Conservation (phyloP, 225 moss, liverwort and hornwort genomes). For the Marchantia polymorpha region DNA sequence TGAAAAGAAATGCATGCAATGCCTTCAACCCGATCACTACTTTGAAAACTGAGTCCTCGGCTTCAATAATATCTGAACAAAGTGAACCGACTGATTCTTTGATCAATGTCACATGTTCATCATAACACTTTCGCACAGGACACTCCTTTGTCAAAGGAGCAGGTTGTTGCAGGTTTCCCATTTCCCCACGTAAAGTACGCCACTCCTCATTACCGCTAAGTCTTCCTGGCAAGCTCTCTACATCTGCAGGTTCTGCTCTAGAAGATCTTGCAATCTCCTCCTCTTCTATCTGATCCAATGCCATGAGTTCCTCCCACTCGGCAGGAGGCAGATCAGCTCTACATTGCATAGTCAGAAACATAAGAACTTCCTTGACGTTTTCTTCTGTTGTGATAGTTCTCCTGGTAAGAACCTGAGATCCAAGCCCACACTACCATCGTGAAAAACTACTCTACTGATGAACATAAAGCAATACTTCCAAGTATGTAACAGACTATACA, state of each 20-base stretch:
- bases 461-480: neutral
- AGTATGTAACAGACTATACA: neutral
- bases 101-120: conserved; percentile 55
- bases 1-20: conserved; percentile 40
- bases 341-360: conserved; percentile 46
- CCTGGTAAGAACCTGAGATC: conserved; percentile 39
- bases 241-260: conserved; percentile 16
- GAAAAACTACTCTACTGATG: neutral
- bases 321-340: conserved; percentile 33
- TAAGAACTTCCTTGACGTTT: conserved; percentile 50
- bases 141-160: conserved; percentile 6
- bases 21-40: conserved; percentile 31
- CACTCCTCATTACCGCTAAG: conserved; percentile 66
- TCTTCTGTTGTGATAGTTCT: conserved; percentile 54
- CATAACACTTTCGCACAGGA: conserved; percentile 45
- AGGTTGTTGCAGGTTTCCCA: conserved; percentile 24
- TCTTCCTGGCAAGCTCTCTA: conserved; percentile 42
- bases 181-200: conserved; percentile 56
- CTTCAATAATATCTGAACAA: conserved; percentile 30
- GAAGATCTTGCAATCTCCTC: conserved; percentile 41
- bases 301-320: conserved; percentile 46
- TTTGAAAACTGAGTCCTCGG: conserved; percentile 31
- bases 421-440: neutral
- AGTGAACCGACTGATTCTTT: conserved; percentile 46
- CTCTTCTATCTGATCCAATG: conserved; percentile 48